phyloP scores from a whole-genome alignment of 257 asterid genomes.

The Catharanthus roseus region DNA sequence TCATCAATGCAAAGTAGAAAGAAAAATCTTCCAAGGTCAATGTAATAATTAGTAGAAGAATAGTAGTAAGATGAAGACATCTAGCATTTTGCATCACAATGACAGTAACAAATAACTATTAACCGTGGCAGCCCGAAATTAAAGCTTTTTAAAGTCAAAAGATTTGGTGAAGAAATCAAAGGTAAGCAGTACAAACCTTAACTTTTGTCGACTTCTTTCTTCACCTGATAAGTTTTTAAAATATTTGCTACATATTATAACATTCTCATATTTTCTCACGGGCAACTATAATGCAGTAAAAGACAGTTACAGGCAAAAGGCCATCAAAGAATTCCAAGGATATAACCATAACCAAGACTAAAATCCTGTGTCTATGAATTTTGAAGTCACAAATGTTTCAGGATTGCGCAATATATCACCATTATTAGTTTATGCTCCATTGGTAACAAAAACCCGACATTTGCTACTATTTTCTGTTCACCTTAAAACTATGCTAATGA shows the following conservation, averaged over 20 bases:
- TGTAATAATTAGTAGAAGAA: background rate
- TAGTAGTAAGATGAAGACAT: slow-evolving; percentile 1
- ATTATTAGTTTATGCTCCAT: too few relatives aligned
- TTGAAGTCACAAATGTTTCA: background rate
- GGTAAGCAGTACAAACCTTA: background rate
- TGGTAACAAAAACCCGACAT: background rate
- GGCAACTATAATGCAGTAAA: background rate
- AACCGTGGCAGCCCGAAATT: background rate
- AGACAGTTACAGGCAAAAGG: slow-evolving; percentile 8
- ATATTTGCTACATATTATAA: background rate
- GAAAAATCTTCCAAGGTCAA: slow-evolving; percentile 19
- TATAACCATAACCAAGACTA: background rate
- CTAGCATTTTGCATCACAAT: background rate
- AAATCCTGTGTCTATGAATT: background rate
- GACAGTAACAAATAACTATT: background rate
- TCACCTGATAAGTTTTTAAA: slow-evolving; percentile 1
- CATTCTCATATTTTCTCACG: background rate
- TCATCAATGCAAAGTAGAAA: slow-evolving; percentile 23
- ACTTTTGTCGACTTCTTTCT: slow-evolving; percentile 14
- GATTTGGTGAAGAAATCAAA: slow-evolving; percentile 24
- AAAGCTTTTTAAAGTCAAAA: slow-evolving; percentile 22
- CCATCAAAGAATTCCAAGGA: background rate
- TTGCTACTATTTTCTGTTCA: background rate
- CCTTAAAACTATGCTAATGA: background rate
- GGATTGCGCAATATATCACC: background rate